Evolutionary conservation across 1,139 yeast species (phyloP), one percentile per base, ranked within the genome.

Genomic region (Lizanozyma gosingica): DNA sequence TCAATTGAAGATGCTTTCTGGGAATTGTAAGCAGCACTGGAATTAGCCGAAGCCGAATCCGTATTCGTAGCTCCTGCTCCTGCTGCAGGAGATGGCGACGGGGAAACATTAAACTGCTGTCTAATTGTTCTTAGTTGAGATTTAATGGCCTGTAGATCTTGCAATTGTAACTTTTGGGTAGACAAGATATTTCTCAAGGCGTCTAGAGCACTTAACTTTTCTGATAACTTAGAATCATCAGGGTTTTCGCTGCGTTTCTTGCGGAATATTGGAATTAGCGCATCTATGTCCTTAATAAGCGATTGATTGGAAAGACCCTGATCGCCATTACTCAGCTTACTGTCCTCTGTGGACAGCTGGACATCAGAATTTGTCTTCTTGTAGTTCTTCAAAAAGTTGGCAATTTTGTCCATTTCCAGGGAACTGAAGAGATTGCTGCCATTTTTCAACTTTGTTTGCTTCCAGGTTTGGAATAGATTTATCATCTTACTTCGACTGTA

Each of bases 391-490:
- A 94, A 65, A 56, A 90, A 90, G 40, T 66, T 69, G 49, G 86
- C 95, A 41, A 94, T 84, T 52, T 73, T 77, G 35, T 76, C 78
- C 49, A 90, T 67, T 38, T 85, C 33, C 67, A 67, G 14, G 88
- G 84, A 57, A 92, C 90, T 39, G 92, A 65, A 2, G 94, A 72
- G 58, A 16, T 78, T 78, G 8, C 82, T 71, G 6, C 83, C 73
- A 37, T 77, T 75, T 22, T 77, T 73, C 73, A 29, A 62, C 59
- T 66, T 65, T 39, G 68, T 59, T 14, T 55, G 51, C 43, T 84
- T 82, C 99, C 99, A 94, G 14, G 96, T 85, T 54, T 80, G 81
- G 62, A 85, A 90, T 47, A 94, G 64, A 47, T 81, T 82, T 42
- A 78, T 79, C 57, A 94, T 65, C 59, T 83, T 84, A 40, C 74